Evolutionary conservation across 2,329 filamentous ascomycete genomes (phyloP).

Genomic region (Fusarium siculi): DNA sequence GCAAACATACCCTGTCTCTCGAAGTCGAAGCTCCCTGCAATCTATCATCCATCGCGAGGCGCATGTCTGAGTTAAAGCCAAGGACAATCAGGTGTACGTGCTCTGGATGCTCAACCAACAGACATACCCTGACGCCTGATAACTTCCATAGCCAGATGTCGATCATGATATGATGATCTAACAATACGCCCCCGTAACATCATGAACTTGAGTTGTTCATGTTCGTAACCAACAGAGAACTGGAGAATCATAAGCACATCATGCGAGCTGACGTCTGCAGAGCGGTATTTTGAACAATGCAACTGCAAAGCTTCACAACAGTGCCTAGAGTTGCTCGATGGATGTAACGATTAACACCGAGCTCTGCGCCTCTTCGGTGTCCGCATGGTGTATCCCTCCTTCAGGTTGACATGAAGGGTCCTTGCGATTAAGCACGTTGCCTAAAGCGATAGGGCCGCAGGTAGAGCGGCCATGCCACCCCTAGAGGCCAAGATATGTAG

Average conservation of each 20-base stretch:
- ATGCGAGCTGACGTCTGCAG: constrained; percentile 27
- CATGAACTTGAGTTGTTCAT: neutral
- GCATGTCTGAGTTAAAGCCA: constrained; percentile 15
- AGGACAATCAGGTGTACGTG: neutral
- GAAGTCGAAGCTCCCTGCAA: constrained; percentile 12
- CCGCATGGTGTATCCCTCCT: neutral
- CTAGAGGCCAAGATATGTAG: constrained; percentile 1
- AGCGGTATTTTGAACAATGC: neutral
- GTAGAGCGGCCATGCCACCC: neutral
- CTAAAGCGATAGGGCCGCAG: constrained; percentile 8
- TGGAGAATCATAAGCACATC: neutral
- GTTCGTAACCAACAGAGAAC: neutral
- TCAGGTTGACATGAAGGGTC: neutral
- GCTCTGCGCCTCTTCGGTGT: neutral
- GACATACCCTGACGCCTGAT: neutral
- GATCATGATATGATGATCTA: constrained; percentile 26
- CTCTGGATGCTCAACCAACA: constrained; percentile 18
- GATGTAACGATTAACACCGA: neutral
- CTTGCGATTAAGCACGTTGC: constrained; percentile 8
- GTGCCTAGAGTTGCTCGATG: neutral
- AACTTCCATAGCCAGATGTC: constrained; percentile 6
- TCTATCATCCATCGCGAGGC: constrained; percentile 5
- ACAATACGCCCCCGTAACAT: neutral
- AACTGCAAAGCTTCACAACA: constrained; percentile 8
- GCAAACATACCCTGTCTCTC: constrained; percentile 4